These are phyloP conservation scores for Gossypium lobatum DNA, from an alignment of 441 rosid genomes.

Conservation along the genomic window DNA sequence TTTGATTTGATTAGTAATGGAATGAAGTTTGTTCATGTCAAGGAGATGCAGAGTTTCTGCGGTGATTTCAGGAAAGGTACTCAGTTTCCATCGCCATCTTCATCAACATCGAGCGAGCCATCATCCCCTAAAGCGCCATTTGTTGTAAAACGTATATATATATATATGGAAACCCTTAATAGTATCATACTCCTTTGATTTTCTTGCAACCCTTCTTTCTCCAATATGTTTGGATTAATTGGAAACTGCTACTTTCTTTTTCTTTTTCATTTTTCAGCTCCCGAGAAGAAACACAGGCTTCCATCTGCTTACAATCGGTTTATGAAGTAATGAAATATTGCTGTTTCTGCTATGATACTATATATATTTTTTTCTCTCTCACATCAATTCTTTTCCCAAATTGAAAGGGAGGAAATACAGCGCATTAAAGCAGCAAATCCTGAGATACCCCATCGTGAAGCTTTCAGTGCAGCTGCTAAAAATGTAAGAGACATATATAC, in stretches of 20 bases:
- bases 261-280: slow-evolving; percentile 46
- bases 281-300: slow-evolving; percentile 98
- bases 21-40: slow-evolving; percentile 8
- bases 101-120: slow-evolving; percentile 70
- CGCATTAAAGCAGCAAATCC: slow-evolving; percentile 95
- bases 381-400: not conserved
- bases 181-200: not conserved
- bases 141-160: slow-evolving; percentile 75
- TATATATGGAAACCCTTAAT: not conserved
- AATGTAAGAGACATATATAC: slow-evolving; percentile 39
- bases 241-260: not conserved
- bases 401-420: slow-evolving; percentile 87
- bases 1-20: slow-evolving; percentile 16
- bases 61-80: slow-evolving; percentile 56
- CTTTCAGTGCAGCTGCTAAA: slow-evolving; percentile 95
- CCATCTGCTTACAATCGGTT: slow-evolving; percentile 98
- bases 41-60: slow-evolving; percentile 57
- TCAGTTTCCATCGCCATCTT: slow-evolving; percentile 66
- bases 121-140: slow-evolving; percentile 80
- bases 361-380: not conserved
- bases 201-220: not conserved
- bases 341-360: not conserved
- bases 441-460: slow-evolving; percentile 93
- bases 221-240: not conserved
- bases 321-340: slow-evolving; percentile 60